Evolutionary conservation across 116 monocot species (phyloP).

Genomic region (Posidonia oceanica): DNA sequence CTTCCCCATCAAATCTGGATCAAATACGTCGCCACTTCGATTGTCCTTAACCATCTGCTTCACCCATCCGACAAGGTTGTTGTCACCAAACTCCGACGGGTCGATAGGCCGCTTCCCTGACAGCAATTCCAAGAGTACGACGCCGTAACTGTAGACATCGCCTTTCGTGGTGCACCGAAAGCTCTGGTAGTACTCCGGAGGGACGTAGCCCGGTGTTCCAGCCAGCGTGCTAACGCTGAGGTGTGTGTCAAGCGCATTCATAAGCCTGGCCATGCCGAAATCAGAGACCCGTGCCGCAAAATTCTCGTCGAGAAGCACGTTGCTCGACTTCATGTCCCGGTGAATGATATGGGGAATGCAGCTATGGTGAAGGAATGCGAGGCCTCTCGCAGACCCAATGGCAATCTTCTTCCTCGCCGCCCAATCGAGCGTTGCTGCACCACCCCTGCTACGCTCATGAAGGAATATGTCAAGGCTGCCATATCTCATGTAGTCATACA

Average conservation of each 20-base stretch:
- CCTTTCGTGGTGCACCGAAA: slow-evolving; percentile 88
- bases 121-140: slow-evolving; percentile 69
- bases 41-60: slow-evolving; percentile 66
- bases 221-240: slow-evolving; percentile 86
- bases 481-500: slow-evolving; percentile 63
- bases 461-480: slow-evolving; percentile 81
- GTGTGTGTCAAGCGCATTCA: slow-evolving; percentile 77
- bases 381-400: slow-evolving; percentile 54
- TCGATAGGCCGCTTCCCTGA: slow-evolving; percentile 75
- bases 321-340: too few relatives aligned
- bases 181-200: slow-evolving; percentile 98
- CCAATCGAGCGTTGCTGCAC: slow-evolving; percentile 28
- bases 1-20: slow-evolving; percentile 29
- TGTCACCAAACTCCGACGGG: slow-evolving; percentile 70
- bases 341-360: too few relatives aligned
- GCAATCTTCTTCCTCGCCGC: slow-evolving; percentile 55
- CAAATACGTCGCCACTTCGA: slow-evolving; percentile 50
- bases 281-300: slow-evolving; percentile 78
- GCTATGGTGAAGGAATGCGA: slow-evolving; percentile 72
- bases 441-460: slow-evolving; percentile 14
- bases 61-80: slow-evolving; percentile 86
- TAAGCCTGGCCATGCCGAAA: slow-evolving; percentile 85
- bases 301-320: slow-evolving; percentile 33
- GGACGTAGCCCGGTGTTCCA: slow-evolving; percentile 90
- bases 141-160: slow-evolving; percentile 86